Evolutionary conservation across 2,329 filamentous ascomycete species (phyloP).

Genomic region (Penicillium hesseltinei): DNA sequence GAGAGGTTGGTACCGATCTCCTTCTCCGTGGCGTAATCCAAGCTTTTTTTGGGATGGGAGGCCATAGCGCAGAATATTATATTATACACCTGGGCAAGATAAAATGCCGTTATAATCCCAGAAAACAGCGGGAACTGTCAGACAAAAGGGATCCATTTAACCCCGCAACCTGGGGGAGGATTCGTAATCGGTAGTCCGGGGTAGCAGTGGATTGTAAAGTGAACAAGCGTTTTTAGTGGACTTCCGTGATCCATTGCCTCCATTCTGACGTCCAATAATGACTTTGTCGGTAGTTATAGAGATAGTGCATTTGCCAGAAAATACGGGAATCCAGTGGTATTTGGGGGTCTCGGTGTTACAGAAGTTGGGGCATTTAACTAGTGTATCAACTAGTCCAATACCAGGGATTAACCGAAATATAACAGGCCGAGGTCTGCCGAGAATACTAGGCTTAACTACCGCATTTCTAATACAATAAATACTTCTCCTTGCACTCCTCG

Average conservation of each 20-base stretch:
- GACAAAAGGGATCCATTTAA: background rate
- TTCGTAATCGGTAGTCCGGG: background rate
- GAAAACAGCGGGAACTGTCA: background rate
- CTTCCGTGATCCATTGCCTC: background rate
- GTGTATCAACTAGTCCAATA: background rate
- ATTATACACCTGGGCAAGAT: background rate
- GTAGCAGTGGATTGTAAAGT: background rate
- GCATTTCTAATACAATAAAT: background rate
- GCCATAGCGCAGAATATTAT: background rate
- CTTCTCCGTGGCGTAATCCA: background rate
- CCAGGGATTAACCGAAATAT: background rate
- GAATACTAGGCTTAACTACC: background rate
- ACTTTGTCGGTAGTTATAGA: background rate
- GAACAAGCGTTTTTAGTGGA: background rate
- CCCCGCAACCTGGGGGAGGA: background rate
- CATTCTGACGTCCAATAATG: background rate
- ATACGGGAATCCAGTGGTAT: background rate
- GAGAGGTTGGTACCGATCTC: background rate
- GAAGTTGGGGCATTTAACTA: background rate
- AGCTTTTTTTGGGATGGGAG: background rate
- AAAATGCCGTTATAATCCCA: background rate
- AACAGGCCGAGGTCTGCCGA: background rate
- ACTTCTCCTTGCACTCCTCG: too few relatives aligned
- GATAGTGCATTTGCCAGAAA: background rate
- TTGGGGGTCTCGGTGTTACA: background rate